Evolutionary conservation across 345 rosid genomes (phyloP).

Genomic region (Citrus australasica): DNA sequence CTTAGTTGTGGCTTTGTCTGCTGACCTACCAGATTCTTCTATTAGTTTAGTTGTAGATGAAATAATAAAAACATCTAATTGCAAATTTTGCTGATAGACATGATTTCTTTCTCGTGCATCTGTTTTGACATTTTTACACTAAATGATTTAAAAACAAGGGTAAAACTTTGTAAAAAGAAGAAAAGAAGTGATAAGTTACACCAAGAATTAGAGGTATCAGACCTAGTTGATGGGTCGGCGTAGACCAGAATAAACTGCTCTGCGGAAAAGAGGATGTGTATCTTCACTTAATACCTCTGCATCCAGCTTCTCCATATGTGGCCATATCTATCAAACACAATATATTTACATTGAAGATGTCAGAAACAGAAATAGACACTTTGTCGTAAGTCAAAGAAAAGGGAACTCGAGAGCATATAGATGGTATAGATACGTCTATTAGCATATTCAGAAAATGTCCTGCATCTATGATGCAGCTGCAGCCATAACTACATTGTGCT

Average conservation of each 20-base stretch:
- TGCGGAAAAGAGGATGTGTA: constrained; percentile 70
- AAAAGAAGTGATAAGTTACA: neutral
- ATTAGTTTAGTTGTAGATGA: neutral
- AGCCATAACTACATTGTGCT: neutral
- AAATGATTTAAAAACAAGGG: neutral
- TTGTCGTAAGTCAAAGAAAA: no score
- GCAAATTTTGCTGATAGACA: neutral
- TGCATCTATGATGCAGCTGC: neutral
- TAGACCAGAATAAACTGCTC: constrained; percentile 69
- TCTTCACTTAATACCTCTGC: constrained; percentile 56
- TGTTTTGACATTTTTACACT: constrained; percentile 14
- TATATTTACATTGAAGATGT: neutral
- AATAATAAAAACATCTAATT: neutral
- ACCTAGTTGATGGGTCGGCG: constrained; percentile 26
- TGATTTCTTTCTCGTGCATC: neutral
- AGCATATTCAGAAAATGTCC: neutral
- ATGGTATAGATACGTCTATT: neutral
- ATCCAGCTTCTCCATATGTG: constrained; percentile 74
- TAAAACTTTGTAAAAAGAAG: neutral
- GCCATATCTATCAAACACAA: constrained; percentile 67
- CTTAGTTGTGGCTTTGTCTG: neutral
- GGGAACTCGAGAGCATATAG: neutral
- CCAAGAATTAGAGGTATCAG: constrained; percentile 13
- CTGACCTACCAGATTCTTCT: neutral
- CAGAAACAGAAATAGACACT: constrained; percentile 4